These are phyloP conservation scores for Benincasa hispida DNA, from an alignment of 306 rosid genomes.

Conservation along the genomic window DNA sequence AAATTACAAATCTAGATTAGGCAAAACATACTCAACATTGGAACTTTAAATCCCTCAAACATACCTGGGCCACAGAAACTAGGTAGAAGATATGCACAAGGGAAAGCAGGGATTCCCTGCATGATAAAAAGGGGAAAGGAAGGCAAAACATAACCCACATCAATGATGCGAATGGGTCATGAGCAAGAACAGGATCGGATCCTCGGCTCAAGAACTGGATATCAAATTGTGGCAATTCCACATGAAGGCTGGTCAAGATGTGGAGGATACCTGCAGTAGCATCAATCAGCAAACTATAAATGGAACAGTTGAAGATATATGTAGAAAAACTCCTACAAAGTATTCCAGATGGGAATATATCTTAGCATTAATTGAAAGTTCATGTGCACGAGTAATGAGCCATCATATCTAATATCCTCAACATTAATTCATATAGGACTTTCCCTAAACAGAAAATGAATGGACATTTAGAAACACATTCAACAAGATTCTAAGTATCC, in stretches of 20 bases:
- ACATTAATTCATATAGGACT: neutral
- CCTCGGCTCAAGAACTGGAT: constrained; percentile 66
- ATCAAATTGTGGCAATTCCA: constrained; percentile 33
- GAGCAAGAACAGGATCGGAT: constrained; percentile 72
- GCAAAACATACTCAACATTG: constrained; percentile 8
- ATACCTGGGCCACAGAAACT: constrained; percentile 81
- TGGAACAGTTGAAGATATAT: neutral
- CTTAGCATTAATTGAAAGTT: neutral
- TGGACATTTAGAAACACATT: neutral
- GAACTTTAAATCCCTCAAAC: constrained; percentile 8
- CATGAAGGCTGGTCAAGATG: constrained; percentile 38
- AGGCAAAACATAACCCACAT: constrained; percentile 96
- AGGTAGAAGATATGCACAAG: constrained; percentile 76
- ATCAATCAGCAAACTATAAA: constrained; percentile 4
- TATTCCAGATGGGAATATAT: neutral
- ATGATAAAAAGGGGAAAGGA: constrained; percentile 65
- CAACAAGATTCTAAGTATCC: neutral
- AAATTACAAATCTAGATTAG: constrained; percentile 8
- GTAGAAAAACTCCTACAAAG: neutral
- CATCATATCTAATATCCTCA: neutral
- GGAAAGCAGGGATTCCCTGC: constrained; percentile 69
- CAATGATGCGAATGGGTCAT: constrained; percentile 83
- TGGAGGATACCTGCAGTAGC: constrained; percentile 42
- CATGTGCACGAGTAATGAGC: neutral
- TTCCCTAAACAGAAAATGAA: neutral